A percentile compares a stretch with the other conserved stretches of the same genome.
phyloP scores from a whole-genome alignment of 2,329 filamentous ascomycete genomes.

The Cercospora zeina region DNA sequence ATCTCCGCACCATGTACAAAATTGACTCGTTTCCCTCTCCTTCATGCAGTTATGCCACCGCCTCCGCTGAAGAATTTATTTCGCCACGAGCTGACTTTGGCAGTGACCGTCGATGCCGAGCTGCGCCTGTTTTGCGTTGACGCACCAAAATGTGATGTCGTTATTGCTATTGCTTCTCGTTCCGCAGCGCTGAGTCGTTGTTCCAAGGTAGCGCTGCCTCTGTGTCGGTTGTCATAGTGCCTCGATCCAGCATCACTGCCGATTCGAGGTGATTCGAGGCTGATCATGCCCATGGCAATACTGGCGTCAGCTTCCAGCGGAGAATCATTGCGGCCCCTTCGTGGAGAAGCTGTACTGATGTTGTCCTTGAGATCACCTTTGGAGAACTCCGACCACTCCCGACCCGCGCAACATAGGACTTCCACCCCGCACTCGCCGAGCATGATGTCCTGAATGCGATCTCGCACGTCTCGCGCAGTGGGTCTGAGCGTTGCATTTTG shows the following conservation, averaged over 20 bases:
- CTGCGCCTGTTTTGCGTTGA: conserved; percentile 19
- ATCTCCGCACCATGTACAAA: not conserved
- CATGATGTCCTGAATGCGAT: conserved; percentile 39
- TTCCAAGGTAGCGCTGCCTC: conserved; percentile 18
- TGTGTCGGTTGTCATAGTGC: not conserved
- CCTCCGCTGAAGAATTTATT: conserved; percentile 20
- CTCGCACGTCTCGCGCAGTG: conserved; percentile 45
- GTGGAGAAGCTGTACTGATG: conserved; percentile 12
- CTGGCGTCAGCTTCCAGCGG: conserved; percentile 20
- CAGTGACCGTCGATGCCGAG: conserved; percentile 24
- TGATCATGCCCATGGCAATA: conserved; percentile 25
- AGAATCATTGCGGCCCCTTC: conserved; percentile 15
- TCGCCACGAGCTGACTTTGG: conserved; percentile 27
- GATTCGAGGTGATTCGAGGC: conserved; percentile 16
- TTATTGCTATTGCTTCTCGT: conserved; percentile 16
- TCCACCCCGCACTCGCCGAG: conserved; percentile 35
- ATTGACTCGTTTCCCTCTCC: not conserved
- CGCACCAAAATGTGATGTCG: not conserved
- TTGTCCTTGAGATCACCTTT: conserved; percentile 18
- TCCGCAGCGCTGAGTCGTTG: conserved; percentile 7
- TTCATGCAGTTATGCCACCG: conserved; percentile 4
- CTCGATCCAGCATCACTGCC: conserved; percentile 18
- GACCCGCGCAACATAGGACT: conserved; percentile 35
- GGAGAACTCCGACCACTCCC: conserved; percentile 31
- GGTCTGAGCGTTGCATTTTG: conserved; percentile 46